Evolutionary conservation across 768 basidiomycete genomes (phyloP), one percentile per base, ranked within the genome.

Genomic region (Tulasnella sp.): DNA sequence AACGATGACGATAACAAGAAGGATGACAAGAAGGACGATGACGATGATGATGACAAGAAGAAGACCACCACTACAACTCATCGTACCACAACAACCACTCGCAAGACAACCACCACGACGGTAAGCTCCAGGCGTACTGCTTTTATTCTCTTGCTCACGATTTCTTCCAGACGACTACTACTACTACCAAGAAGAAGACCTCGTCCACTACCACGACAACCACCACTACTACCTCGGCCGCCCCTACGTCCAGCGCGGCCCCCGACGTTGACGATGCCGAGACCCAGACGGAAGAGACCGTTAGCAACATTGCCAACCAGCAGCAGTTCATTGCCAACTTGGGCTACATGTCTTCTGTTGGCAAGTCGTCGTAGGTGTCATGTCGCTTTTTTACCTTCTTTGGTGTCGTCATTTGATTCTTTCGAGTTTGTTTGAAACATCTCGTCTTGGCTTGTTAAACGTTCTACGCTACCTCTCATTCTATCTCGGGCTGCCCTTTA

Each of bases 61-160:
- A 68, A 68, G 62, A 68, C 27, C 31, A 68, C 62, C 27, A 76
- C 79, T 12, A 42, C 79, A n/a, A 80, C 62, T 34, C 62, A 68
- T 34, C 31, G 52, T 5, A 71, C 79, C 9, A 77, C 79, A 18
- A 46, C 44, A 6, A 80, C 79, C 46, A 76, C 75, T 76, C 42
- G 46, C n/a, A 76, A 39, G 24, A 62, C 75, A 2, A 52, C 44
- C 7, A 62, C 36, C 8, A 76, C 75, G 5, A 76, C 75, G 9
- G 75, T 52, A 38, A 46, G 75, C 58, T n/a, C 40, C 10, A 8
- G 44, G 21, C 18, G 31, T 16, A 18, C 38, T 1, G 7, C 71
- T 42, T 21, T 4, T 5, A 34, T 52, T 39, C 27, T 31, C 34
- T 27, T 42, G 16, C 52, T 18, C 58, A 27, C 76, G 21, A 27